Percentiles rank a stretch among this genome's conserved stretches.
These are phyloP conservation scores for Phialophora verrucosa DNA, from an alignment of 2,329 filamentous ascomycete species.

Conservation along the genomic window DNA sequence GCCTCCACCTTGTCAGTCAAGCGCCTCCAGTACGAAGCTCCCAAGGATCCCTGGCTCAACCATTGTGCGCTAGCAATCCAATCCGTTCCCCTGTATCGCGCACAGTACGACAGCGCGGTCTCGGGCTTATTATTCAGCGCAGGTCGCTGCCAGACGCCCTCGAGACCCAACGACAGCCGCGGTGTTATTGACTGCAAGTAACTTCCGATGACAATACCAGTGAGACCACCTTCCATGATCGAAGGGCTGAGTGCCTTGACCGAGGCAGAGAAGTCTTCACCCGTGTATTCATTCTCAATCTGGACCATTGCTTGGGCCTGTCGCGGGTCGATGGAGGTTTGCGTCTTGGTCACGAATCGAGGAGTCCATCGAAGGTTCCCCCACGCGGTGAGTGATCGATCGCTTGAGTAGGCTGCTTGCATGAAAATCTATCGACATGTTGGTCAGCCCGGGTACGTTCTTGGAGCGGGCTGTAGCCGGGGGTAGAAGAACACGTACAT, in stretches of 20 bases:
- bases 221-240: constrained; percentile 85
- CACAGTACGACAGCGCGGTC: constrained; percentile 85
- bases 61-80: constrained; percentile 94
- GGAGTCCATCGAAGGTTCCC: constrained; percentile 92
- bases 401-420: constrained; percentile 94
- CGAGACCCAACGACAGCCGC: constrained; percentile 82
- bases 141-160: constrained; percentile 91
- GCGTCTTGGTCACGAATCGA: constrained; percentile 81
- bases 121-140: constrained; percentile 87
- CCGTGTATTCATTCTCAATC: constrained; percentile 93
- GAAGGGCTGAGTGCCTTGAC: constrained; percentile 97
- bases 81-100: constrained; percentile 86
- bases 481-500: constrained; percentile 62
- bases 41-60: constrained; percentile 84
- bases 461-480: constrained; percentile 5
- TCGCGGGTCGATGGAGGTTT: constrained; percentile 80
- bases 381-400: constrained; percentile 82
- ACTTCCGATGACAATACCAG: constrained; percentile 92
- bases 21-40: constrained; percentile 90
- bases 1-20: constrained; percentile 95
- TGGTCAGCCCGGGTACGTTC: constrained; percentile 17
- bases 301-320: constrained; percentile 84
- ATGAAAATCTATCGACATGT: constrained; percentile 74
- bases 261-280: constrained; percentile 89
- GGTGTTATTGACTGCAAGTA: constrained; percentile 94